These are phyloP conservation scores for Blastomyces gilchristii DNA, from an alignment of 2,329 filamentous ascomycete genomes.

Conservation along the genomic window DNA sequence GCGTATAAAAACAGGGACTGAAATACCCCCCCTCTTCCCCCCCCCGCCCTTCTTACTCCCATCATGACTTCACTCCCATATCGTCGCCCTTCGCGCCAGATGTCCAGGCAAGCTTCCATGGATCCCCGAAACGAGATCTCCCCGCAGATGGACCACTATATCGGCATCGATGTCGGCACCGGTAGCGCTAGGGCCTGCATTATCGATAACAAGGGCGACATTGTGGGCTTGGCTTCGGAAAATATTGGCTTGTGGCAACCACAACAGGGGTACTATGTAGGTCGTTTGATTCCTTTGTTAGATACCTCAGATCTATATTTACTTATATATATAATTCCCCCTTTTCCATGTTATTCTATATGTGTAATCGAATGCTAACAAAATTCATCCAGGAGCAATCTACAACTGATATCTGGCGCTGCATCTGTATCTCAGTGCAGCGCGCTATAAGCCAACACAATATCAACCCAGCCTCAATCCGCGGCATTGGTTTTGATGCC, in stretches of 20 bases:
- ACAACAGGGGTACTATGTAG: conserved; percentile 61
- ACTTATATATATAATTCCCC: neutral
- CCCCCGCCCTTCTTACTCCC: neutral
- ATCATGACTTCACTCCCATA: conserved; percentile 28
- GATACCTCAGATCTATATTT: neutral
- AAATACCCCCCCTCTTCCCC: neutral
- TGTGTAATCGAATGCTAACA: neutral
- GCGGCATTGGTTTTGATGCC: conserved; percentile 92
- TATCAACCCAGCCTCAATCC: conserved; percentile 63
- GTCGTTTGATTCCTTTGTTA: conserved; percentile 17
- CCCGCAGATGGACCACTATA: conserved; percentile 50
- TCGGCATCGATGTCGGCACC: conserved; percentile 93
- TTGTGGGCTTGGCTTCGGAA: conserved; percentile 60
- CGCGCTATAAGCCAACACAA: conserved; percentile 71
- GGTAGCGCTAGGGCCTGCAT: conserved; percentile 92
- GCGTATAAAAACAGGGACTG: neutral
- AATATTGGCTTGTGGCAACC: conserved; percentile 75
- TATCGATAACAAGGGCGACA: conserved; percentile 84
- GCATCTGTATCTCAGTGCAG: conserved; percentile 82
- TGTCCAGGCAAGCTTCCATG: conserved; percentile 30
- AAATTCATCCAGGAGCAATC: conserved; percentile 68
- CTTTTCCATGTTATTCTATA: neutral
- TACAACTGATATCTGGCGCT: conserved; percentile 90
- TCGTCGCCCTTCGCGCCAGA: conserved; percentile 24
- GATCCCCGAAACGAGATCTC: conserved; percentile 48